These are phyloP conservation scores for Entomortierella parvispora DNA, from an alignment of 192 early-diverging fungal genomes.

Conservation along the genomic window DNA sequence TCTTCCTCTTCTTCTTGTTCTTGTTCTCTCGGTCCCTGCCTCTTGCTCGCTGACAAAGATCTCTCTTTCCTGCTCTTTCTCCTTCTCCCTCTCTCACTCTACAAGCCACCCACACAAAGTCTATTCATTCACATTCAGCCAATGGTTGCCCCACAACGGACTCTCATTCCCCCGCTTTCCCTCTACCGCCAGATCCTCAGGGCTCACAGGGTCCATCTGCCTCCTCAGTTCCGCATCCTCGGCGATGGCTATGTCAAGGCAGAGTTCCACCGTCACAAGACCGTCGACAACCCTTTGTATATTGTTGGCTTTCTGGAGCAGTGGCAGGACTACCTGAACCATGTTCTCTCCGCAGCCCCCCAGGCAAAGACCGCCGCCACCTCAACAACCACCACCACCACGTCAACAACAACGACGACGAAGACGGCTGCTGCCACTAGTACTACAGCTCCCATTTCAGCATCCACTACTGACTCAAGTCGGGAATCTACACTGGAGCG, in stretches of 20 bases:
- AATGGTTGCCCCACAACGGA: slow-evolving; percentile 35
- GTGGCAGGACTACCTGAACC: slow-evolving; percentile 62
- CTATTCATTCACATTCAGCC: not conserved
- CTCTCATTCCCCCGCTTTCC: slow-evolving; percentile 59
- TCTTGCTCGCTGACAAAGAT: too few relatives aligned
- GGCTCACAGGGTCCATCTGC: slow-evolving; percentile 54
- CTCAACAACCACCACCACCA: not conserved
- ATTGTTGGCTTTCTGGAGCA: slow-evolving; percentile 67
- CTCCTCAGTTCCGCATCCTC: slow-evolving; percentile 59
- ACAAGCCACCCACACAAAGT: not conserved
- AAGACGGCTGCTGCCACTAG: slow-evolving; percentile 9
- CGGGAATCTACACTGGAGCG: slow-evolving; percentile 40
- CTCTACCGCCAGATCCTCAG: slow-evolving; percentile 67
- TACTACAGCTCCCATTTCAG: slow-evolving; percentile 1
- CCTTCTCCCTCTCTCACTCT: not conserved
- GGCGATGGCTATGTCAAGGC: slow-evolving; percentile 71
- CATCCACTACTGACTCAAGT: not conserved
- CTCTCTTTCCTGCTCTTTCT: not conserved
- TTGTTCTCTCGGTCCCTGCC: too few relatives aligned
- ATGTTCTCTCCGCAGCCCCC: slow-evolving; percentile 3
- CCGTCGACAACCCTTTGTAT: slow-evolving; percentile 63
- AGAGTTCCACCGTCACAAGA: slow-evolving; percentile 66
- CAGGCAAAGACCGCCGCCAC: not conserved
- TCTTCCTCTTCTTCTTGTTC: too few relatives aligned
- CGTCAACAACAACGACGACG: slow-evolving; percentile 25